Conservation (phyloP, 2,329 filamentous ascomycete species). For the Fusarium nodosum region DNA sequence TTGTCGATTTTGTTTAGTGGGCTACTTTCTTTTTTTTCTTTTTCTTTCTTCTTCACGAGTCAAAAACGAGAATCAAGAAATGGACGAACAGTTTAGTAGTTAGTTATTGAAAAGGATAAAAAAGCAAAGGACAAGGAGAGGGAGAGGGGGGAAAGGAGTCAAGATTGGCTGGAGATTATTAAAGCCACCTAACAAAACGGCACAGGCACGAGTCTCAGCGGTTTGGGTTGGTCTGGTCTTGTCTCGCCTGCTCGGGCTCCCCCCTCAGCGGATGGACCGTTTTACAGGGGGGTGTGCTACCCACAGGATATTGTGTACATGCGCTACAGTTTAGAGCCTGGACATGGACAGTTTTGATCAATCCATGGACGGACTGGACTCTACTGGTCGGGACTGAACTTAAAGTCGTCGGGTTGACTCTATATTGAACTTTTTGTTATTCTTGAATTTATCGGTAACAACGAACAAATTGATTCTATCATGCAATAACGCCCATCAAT, state of each 20-base stretch:
- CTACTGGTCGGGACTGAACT: neutral
- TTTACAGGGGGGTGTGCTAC: conserved; percentile 29
- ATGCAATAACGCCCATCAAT: neutral
- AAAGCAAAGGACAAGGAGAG: neutral
- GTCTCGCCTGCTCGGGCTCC: conserved; percentile 2
- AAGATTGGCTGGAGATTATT: conserved; percentile 38
- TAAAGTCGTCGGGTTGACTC: neutral
- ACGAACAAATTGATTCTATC: conserved; percentile 8
- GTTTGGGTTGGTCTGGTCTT: neutral
- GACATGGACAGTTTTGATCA: neutral
- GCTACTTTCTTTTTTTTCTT: neutral
- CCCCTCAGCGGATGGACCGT: conserved; percentile 6
- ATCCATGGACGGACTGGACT: conserved; percentile 3
- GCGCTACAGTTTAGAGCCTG: conserved; percentile 9
- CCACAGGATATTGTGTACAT: conserved; percentile 1
- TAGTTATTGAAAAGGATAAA: conserved; percentile 2
- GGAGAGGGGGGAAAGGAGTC: conserved; percentile 4
- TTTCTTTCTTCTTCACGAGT: neutral
- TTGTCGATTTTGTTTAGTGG: conserved; percentile 8
- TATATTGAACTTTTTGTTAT: neutral
- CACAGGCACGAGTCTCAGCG: conserved; percentile 34
- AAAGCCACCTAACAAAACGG: conserved; percentile 13
- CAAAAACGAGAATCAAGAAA: neutral
- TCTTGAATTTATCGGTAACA: neutral
- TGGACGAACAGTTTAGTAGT: neutral